These are phyloP conservation scores for Aspergillus novofumigatus DNA, from an alignment of 2,329 filamentous ascomycete genomes.

Conservation along the genomic window DNA sequence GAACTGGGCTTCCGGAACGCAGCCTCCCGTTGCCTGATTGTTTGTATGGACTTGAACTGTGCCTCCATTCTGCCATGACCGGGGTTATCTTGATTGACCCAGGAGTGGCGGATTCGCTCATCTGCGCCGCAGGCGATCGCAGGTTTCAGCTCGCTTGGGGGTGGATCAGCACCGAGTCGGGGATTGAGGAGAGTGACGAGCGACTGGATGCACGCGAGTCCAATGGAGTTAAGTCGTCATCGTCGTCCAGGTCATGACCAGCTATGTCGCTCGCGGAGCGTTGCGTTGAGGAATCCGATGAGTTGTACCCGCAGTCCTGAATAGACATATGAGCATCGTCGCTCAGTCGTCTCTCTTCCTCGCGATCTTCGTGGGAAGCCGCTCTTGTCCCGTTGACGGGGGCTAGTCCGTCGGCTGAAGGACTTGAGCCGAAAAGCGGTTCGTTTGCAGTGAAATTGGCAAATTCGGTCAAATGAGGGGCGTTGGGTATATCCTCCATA, in stretches of 20 bases:
- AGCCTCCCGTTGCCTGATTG: constrained; percentile 31
- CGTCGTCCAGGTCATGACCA: constrained; percentile 25
- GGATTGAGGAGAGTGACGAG: constrained; percentile 40
- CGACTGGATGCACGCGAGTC: constrained; percentile 34
- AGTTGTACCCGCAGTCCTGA: constrained; percentile 30
- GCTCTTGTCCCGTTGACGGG: not conserved
- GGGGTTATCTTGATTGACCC: constrained; percentile 15
- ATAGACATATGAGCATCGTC: constrained; percentile 16
- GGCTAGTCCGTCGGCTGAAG: not conserved
- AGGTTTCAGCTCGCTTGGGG: constrained; percentile 24
- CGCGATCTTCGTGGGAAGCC: not conserved
- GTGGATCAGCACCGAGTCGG: constrained; percentile 36
- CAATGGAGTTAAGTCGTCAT: constrained; percentile 19
- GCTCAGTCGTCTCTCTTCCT: constrained; percentile 9
- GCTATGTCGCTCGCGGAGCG: constrained; percentile 26
- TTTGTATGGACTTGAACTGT: constrained; percentile 19
- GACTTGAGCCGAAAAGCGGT: not conserved
- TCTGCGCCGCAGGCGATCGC: constrained; percentile 13
- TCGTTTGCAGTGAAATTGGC: not conserved
- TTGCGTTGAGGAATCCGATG: constrained; percentile 30
- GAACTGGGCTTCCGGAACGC: constrained; percentile 45
- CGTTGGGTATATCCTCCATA: constrained; percentile 2
- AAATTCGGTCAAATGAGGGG: not conserved
- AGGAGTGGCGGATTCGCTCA: constrained; percentile 15
- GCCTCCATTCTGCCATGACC: constrained; percentile 14